Conservation (phyloP, 176 grass and related monocot species). For the Carex kokanica region DNA sequence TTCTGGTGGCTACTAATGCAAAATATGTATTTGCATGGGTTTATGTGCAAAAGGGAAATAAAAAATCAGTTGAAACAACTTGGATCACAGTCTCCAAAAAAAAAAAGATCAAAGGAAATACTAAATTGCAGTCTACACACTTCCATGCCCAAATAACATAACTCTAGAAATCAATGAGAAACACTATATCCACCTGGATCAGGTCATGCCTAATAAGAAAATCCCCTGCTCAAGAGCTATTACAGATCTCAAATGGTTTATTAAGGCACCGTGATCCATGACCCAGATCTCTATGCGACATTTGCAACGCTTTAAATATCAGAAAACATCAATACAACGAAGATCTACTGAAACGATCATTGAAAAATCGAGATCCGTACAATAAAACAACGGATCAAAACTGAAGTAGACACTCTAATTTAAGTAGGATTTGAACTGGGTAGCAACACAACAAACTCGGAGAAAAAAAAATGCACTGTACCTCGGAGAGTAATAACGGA, state of each 20-base stretch:
- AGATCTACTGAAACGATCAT: conserved; percentile 13
- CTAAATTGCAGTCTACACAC: conserved; percentile 3
- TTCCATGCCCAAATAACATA: background rate
- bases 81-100: background rate
- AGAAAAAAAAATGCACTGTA: background rate
- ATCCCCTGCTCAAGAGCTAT: background rate
- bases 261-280: background rate
- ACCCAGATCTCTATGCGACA: background rate
- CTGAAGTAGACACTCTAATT: background rate
- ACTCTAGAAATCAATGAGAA: conserved; percentile 1
- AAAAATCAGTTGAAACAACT: background rate
- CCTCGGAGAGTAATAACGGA: background rate
- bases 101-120: background rate
- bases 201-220: background rate
- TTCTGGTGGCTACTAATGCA: background rate
- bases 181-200: conserved; percentile 9
- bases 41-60: conserved; percentile 15
- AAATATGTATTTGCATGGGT: conserved; percentile 3
- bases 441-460: background rate
- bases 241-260: conserved; percentile 9
- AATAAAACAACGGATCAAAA: conserved; percentile 10
- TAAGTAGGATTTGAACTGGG: conserved; percentile 1
- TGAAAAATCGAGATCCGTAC: conserved; percentile 24
- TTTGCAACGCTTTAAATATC: background rate
- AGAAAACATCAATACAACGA: background rate